Percentiles rank a stretch among this genome's conserved stretches.
Conservation (phyloP, 2,329 filamentous ascomycete genomes). For the Fusarium cyanostomum region DNA sequence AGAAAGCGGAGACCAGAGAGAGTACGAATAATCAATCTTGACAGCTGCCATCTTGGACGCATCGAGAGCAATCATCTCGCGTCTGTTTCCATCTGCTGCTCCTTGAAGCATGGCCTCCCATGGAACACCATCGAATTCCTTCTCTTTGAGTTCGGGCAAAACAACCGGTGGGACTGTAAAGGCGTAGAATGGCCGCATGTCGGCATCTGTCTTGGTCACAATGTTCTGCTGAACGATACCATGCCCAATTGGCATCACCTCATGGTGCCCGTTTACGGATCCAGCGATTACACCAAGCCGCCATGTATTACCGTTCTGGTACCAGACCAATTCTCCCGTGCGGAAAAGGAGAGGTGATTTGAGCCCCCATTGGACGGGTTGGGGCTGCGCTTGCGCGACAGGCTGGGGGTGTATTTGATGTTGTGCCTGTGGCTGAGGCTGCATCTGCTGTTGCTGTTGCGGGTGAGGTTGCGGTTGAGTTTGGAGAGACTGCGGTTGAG, state of each 20-base stretch:
- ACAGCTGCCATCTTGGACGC: slow-evolving; percentile 62
- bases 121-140: slow-evolving; percentile 53
- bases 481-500: slow-evolving; percentile 22
- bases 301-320: slow-evolving; percentile 57
- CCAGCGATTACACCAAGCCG: slow-evolving; percentile 57
- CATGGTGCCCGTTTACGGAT: slow-evolving; percentile 45
- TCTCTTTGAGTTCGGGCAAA: slow-evolving; percentile 51
- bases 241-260: slow-evolving; percentile 55
- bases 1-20: slow-evolving; percentile 54
- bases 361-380: slow-evolving; percentile 45
- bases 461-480: slow-evolving; percentile 22
- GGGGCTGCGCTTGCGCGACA: slow-evolving; percentile 30
- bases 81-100: slow-evolving; percentile 49
- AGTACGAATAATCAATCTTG: slow-evolving; percentile 60
- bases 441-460: slow-evolving; percentile 21
- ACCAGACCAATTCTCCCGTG: slow-evolving; percentile 62
- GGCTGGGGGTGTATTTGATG: slow-evolving; percentile 33
- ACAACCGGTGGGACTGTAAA: slow-evolving; percentile 59
- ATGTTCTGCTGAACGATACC: slow-evolving; percentile 50
- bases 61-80: slow-evolving; percentile 57
- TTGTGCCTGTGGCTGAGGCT: slow-evolving; percentile 24
- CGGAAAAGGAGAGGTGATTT: slow-evolving; percentile 54
- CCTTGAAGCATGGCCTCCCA: slow-evolving; percentile 53
- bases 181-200: slow-evolving; percentile 61
- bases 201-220: slow-evolving; percentile 51